A percentile compares a stretch with the other conserved stretches of the same genome.
Conservation (phyloP, 2,329 filamentous ascomycete species). For the Metarhizium album region DNA sequence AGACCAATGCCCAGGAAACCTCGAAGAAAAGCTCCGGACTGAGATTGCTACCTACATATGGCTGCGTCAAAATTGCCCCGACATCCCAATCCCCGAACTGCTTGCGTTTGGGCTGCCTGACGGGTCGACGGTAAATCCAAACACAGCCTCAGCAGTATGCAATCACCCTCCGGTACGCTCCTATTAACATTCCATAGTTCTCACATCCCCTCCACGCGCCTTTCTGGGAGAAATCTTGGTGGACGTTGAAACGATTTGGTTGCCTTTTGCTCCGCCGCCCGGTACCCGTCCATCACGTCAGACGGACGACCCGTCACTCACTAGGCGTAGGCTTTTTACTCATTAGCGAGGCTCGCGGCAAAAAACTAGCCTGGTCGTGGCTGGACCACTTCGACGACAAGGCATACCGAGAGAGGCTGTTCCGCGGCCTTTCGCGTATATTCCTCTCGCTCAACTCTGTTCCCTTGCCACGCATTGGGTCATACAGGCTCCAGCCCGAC, state of each 20-base stretch:
- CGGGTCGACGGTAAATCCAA: conserved; percentile 6
- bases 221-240: not conserved
- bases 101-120: conserved; percentile 16
- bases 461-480: conserved; percentile 22
- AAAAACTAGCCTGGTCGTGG: conserved; percentile 4
- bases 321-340: not conserved
- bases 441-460: conserved; percentile 13
- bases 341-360: conserved; percentile 2
- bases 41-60: not conserved
- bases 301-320: not conserved
- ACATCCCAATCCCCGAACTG: not conserved
- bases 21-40: not conserved
- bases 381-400: conserved; percentile 9
- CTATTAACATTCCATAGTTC: not conserved
- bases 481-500: conserved; percentile 17
- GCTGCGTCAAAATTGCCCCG: not conserved
- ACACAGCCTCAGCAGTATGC: not conserved
- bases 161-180: not conserved
- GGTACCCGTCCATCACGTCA: not conserved
- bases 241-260: not conserved
- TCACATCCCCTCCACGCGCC: not conserved
- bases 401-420: conserved; percentile 12
- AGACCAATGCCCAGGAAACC: not conserved
- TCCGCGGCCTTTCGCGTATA: conserved; percentile 15
- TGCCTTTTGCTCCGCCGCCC: not conserved